Conservation (phyloP, 352 stramenopile species). For the Blastocystis sp. region DNA sequence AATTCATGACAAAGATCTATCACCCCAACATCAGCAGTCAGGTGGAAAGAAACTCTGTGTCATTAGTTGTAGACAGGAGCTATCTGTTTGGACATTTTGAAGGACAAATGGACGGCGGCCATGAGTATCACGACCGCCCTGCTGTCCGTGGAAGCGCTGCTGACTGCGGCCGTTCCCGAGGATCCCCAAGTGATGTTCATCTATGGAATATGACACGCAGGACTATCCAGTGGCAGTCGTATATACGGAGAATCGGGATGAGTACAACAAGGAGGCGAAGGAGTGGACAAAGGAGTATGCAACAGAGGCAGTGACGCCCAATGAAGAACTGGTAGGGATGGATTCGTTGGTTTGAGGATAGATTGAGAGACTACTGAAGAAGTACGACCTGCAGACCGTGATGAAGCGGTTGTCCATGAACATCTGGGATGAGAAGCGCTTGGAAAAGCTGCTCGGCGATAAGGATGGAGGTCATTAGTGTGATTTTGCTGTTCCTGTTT, state of each 20-base stretch:
- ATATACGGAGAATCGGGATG: background rate
- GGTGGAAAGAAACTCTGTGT: background rate
- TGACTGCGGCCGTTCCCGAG: conserved; percentile 80
- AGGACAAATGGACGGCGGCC: conserved; percentile 85
- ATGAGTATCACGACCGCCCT: conserved; percentile 84
- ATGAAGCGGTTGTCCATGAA: background rate
- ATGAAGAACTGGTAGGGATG: background rate
- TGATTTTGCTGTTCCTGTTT: background rate
- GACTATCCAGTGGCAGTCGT: conserved; percentile 41
- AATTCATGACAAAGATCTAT: conserved; percentile 86
- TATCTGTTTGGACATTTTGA: conserved; percentile 86
- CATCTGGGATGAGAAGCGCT: conserved; percentile 22
- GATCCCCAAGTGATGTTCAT: conserved; percentile 76
- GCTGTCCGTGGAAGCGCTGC: conserved; percentile 81
- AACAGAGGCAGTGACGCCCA: background rate
- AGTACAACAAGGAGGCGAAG: conserved; percentile 14
- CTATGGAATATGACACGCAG: background rate
- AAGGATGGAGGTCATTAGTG: background rate
- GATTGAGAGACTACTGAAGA: background rate
- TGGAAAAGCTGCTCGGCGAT: background rate
- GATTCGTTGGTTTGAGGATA: background rate
- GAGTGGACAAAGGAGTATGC: conserved; percentile 64
- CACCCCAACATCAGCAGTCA: conserved; percentile 82
- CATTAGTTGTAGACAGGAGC: conserved; percentile 78
- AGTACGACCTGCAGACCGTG: background rate